Base-by-base conservation (phyloP, 2,329 filamentous ascomycete genomes). In the Penicillium sp. region DNA sequence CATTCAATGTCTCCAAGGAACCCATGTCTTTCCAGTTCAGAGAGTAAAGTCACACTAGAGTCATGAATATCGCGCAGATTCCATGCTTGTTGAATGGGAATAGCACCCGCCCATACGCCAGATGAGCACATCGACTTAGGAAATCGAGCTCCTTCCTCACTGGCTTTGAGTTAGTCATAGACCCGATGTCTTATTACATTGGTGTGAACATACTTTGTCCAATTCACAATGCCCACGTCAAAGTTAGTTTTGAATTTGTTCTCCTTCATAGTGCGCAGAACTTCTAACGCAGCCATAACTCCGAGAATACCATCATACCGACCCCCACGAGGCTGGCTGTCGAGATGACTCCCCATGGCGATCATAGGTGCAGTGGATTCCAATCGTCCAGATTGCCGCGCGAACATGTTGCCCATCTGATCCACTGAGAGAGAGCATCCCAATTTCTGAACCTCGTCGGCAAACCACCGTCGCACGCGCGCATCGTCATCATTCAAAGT, bases 101-200 rank as follows among this genome's bases (percentile, higher is more conserved):
- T 84, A 0, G 75, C 74, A 5, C 77, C 86, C 0, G 86, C 83
- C 88, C 88, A 91, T 2, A 91, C 88, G 1, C 86, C 87, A 1
- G 86, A 89, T 0, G 85, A 77, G 18, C 86, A 76, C 85, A 89
- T 90, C 6, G 83, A 86, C 41, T 84, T 84, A 0, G 88, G 87
- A 55, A 91, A 91, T 0, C 88, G 81, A 0, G 88, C 88, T 2
- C 88, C 88, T 70, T 91, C 88, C 72, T 91, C 88, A 63, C 83
- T 90, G 12, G 12, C 42, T 4, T 21, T 12, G 1, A 26, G 5
- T 6, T 23, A 6, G 31, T 56, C 28, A 53, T 13, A 18, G 7
- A 29, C 12, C 8, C 10, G 10, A 3, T 29, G 28, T 7, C 24
- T 26, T 10, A 10, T 16, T 47, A 24, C 13, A 15, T 9, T n/a